Percentiles rank a stretch among this genome's conserved stretches.
Evolutionary conservation across 169 alveolate species (phyloP).

Genomic region (Toxoplasma gondii): DNA sequence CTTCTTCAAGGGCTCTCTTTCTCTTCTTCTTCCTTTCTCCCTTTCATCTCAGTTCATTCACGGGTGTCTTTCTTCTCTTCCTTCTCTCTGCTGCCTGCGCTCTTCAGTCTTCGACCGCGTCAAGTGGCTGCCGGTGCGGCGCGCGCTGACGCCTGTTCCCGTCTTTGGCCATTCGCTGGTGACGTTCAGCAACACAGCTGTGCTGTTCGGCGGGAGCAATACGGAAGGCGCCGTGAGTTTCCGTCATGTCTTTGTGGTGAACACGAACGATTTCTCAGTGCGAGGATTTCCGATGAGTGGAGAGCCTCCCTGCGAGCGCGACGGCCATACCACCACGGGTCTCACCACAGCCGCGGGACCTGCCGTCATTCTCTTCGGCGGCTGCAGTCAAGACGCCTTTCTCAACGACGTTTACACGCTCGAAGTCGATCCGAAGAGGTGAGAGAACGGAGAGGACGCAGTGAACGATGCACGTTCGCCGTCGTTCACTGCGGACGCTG

Average conservation of each 20-base stretch:
- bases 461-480: not conserved
- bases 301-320: conserved; percentile 83
- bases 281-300: conserved; percentile 83
- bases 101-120: conserved; percentile 71
- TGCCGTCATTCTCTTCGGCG: conserved; percentile 85
- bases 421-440: conserved; percentile 83
- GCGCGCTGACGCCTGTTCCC: conserved; percentile 79
- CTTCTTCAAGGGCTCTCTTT: no score
- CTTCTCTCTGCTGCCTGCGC: no score
- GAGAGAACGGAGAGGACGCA: conserved; percentile 69
- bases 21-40: no score
- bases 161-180: conserved; percentile 85
- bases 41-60: no score
- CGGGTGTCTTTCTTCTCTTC: no score
- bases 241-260: conserved; percentile 81
- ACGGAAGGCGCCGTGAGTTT: conserved; percentile 66
- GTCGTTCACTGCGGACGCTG: no score
- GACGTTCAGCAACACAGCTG: conserved; percentile 84
- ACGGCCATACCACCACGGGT: conserved; percentile 85
- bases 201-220: conserved; percentile 83
- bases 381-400: conserved; percentile 80
- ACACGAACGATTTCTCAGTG: conserved; percentile 82
- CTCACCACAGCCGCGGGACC: conserved; percentile 78
- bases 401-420: conserved; percentile 84
- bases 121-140: conserved; percentile 81